Base-by-base conservation (phyloP, 306 rosid genomes). In the Castanopsis chinensis region DNA sequence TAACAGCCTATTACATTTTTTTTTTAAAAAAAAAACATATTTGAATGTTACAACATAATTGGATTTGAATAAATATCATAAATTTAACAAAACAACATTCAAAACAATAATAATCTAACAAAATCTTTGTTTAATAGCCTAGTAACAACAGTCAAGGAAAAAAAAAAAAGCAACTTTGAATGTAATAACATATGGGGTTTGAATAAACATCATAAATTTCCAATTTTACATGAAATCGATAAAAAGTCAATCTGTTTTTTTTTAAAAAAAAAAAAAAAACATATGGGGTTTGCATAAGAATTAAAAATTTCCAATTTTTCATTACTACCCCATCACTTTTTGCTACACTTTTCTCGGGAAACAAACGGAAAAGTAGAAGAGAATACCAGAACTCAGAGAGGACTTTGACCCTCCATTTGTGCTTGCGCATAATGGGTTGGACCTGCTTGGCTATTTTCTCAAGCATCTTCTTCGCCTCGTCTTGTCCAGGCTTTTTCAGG, bases 371-470 rank as follows among this genome's bases (percentile, higher is more conserved):
- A 11, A 32, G 41, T 3, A 18, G 8, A 53, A 9, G 3, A 13
- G 33, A 54, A 3, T 81, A 94, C 97, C 92, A 91, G 71, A 94
- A 87, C 75, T 94, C 99, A 20, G 97, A 91, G 79, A 94, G 97
- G 78, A 91, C 54, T 80, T 92, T 92, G 80, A 94, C 95, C 76
- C 97, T 90, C 99, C 99, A 94, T 79, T 90, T 92, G 81, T 80
- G 97, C 55, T 83, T 90, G 52, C 82, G 91, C 99, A 94, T 94
- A 75, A 94, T 94, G 53, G 99, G 99, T 33, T 90, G 99, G 35
- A 94, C 97, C 83, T 94, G 99, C 82, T 89, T 91, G 52, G 99
- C 99, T 30, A 94, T 83, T 72, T 83, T 91, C 76, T 92, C 99
- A 10, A 94, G 84, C 82, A 87, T 85, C 60, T 87, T 90, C 75